Percentiles rank a stretch among this genome's conserved stretches.
Evolutionary conservation across 768 basidiomycete species (phyloP).

Genomic region (Mycena floridula): DNA sequence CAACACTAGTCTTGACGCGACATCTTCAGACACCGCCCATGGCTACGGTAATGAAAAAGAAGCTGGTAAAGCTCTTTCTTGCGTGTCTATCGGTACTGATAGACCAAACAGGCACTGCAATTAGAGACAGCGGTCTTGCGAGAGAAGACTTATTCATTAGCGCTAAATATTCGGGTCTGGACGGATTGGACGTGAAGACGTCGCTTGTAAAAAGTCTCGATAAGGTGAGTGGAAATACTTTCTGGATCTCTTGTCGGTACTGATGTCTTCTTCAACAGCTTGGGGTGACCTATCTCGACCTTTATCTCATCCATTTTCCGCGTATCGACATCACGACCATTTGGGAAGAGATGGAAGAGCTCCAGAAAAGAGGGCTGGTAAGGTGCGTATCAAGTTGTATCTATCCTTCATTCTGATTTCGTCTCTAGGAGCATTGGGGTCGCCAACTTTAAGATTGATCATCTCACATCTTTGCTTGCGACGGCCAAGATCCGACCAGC

Average conservation of each 20-base stretch:
- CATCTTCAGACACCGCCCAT: slow-evolving; percentile 58
- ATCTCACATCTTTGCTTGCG: slow-evolving; percentile 49
- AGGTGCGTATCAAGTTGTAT: slow-evolving; percentile 32
- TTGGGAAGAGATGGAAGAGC: slow-evolving; percentile 59
- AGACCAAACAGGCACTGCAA: slow-evolving; percentile 36
- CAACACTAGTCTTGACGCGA: neutral
- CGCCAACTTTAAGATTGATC: slow-evolving; percentile 55
- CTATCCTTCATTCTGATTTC: neutral
- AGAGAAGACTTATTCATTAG: slow-evolving; percentile 59
- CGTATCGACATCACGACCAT: slow-evolving; percentile 50
- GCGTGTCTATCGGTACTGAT: slow-evolving; percentile 33
- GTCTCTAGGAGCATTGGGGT: slow-evolving; percentile 69
- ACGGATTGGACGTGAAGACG: slow-evolving; percentile 45
- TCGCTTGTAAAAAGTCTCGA: slow-evolving; percentile 52
- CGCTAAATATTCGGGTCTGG: slow-evolving; percentile 53
- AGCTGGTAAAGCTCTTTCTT: slow-evolving; percentile 27
- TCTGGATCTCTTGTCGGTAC: neutral
- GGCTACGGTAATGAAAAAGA: slow-evolving; percentile 55
- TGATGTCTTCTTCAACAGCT: slow-evolving; percentile 30
- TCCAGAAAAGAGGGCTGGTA: slow-evolving; percentile 47
- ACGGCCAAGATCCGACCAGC: slow-evolving; percentile 58
- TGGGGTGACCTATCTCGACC: slow-evolving; percentile 57
- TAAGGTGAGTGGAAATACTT: slow-evolving; percentile 34
- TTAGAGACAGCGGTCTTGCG: slow-evolving; percentile 48
- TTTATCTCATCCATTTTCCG: slow-evolving; percentile 67